These are phyloP conservation scores for Boletus chippewaensis DNA, from an alignment of 1,284 basidiomycete species.

Conservation along the genomic window DNA sequence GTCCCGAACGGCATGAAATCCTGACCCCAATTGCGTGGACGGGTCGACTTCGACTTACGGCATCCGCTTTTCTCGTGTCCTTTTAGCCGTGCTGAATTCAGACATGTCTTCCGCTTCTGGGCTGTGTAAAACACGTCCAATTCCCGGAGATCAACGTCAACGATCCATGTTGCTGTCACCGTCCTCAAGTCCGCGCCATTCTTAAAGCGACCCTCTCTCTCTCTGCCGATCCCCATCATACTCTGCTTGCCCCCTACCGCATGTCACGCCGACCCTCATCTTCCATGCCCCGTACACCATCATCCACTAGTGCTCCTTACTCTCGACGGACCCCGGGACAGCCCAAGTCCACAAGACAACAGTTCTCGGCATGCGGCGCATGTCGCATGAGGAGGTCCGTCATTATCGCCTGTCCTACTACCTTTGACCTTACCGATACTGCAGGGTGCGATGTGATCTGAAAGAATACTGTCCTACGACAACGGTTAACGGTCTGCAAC, in stretches of 20 bases:
- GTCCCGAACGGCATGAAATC: slow-evolving; percentile 15
- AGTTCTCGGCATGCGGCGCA: slow-evolving; percentile 84
- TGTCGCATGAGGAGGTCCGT: slow-evolving; percentile 77
- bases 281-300: slow-evolving; percentile 31
- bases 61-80: slow-evolving; percentile 34
- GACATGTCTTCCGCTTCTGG: slow-evolving; percentile 14
- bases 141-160: slow-evolving; percentile 31
- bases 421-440: slow-evolving; percentile 6
- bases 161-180: slow-evolving; percentile 19
- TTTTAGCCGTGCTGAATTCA: slow-evolving; percentile 24
- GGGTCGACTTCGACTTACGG: slow-evolving; percentile 32
- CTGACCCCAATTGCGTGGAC: slow-evolving; percentile 26
- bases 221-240: too few species aligned
- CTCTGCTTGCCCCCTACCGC: not conserved
- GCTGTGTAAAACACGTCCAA: slow-evolving; percentile 25
- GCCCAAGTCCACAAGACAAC: slow-evolving; percentile 69
- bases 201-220: slow-evolving; percentile 15
- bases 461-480: slow-evolving; percentile 57
- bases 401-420: slow-evolving; percentile 1
- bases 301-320: slow-evolving; percentile 37
- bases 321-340: slow-evolving; percentile 48
- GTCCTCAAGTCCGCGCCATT: slow-evolving; percentile 18
- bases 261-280: slow-evolving; percentile 53
- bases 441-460: slow-evolving; percentile 73
- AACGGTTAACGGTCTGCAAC: slow-evolving; percentile 37